Base-by-base conservation (phyloP, 768 basidiomycete genomes). In the Lactifluus piperatus region DNA sequence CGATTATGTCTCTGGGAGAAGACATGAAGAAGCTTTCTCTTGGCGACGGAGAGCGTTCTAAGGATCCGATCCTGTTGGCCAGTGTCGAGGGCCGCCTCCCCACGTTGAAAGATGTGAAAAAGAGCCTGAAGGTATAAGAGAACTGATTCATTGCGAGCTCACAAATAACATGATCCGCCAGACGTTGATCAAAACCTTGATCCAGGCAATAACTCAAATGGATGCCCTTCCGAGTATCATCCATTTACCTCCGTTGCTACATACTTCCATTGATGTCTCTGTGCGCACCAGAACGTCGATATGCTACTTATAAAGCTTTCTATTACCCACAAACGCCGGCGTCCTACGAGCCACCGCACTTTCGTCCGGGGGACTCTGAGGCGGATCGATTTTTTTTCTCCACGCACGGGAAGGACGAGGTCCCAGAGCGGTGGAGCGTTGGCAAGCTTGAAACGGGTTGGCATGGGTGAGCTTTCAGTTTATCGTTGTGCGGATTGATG, bases 291-390 rank as follows among this genome's bases (percentile, higher is more conserved):
- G 90, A 83, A 65, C 84, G 84, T 48, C 85, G 91, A 34, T 94
- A 79, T 66, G 88, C 91, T n/a, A 89, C 86, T 22, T 90, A 94
- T 75, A 94, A 94, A 68, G 71, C 91, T 11, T 91, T 86, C 68
- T 94, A 92, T 69, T 86, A 85, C 14, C 84, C 89, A 48, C 76
- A 81, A 22, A 85, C 90, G 13, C 92, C 92, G 0, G 73, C 77
- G 9, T 84, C 91, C 51, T 94, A 94, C 66, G 88, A 94, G 68
- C 92, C 92, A 5, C 88, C 87, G 0, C 75, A 85, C 69, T 93
- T 93, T 67, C 78, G 80, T 57, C 72, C 86, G 5, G 89, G 84
- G 0, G 88, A 93, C 66, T 72, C 73, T 5, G 76, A 84, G n/a
- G 80, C 79, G 61, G 84, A 91, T 68, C 86, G 76, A 58, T 91